phyloP scores from a whole-genome alignment of 2,329 filamentous ascomycete genomes.

The Neonectria neomacrospora region DNA sequence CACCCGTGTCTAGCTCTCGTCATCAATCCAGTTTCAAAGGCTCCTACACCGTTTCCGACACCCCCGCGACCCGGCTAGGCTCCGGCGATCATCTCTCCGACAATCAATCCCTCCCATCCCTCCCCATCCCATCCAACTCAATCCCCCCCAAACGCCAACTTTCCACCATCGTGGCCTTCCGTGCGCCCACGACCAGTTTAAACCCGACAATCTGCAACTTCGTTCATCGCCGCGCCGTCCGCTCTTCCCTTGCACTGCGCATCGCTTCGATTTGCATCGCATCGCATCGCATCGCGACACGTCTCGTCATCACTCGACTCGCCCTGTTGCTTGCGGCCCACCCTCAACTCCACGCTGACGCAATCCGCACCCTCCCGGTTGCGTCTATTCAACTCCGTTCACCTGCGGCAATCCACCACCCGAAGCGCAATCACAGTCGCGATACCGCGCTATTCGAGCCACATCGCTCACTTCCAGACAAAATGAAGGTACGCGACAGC shows the following conservation, averaged over 20 bases:
- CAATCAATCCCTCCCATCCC: conserved; percentile 18
- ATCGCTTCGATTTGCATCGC: conserved; percentile 32
- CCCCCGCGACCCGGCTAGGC: conserved; percentile 37
- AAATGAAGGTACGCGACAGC: conserved; percentile 52
- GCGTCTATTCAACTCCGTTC: conserved; percentile 33
- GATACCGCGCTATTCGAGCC: conserved; percentile 11
- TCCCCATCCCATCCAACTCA: conserved; percentile 23
- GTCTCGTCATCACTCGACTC: conserved; percentile 24
- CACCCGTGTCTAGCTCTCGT: conserved; percentile 38
- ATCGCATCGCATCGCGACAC: conserved; percentile 35
- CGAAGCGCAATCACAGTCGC: conserved; percentile 21
- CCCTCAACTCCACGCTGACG: conserved; percentile 46
- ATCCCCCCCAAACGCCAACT: conserved; percentile 27
- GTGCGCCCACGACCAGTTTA: conserved; percentile 25
- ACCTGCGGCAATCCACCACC: conserved; percentile 17
- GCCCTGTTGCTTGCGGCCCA: conserved; percentile 36
- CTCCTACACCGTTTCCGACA: conserved; percentile 23
- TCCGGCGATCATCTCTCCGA: conserved; percentile 36
- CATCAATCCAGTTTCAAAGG: conserved; percentile 36
- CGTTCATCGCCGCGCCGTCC: not conserved
- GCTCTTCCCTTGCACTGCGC: conserved; percentile 24
- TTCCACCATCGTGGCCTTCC: conserved; percentile 22
- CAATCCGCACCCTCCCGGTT: conserved; percentile 40
- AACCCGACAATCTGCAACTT: conserved; percentile 5
- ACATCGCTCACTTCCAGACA: conserved; percentile 30